Evolutionary conservation across 106 monocot species (phyloP).

Genomic region (Acorus calamus): DNA sequence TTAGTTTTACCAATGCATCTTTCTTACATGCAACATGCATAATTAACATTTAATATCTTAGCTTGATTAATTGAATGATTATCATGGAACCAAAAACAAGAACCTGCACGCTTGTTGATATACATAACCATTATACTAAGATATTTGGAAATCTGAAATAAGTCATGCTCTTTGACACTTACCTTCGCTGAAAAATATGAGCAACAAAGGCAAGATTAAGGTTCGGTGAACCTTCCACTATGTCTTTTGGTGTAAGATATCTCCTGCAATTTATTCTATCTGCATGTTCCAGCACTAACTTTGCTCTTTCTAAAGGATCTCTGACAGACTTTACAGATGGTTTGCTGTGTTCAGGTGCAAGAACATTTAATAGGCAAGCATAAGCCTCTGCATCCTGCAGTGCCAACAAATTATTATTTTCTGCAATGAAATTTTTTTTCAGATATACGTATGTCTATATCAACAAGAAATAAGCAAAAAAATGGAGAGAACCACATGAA

Average conservation of each 20-base stretch:
- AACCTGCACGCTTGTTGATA: too few relatives aligned
- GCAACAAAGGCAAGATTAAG: conserved; percentile 93
- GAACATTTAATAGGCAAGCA: conserved; percentile 65
- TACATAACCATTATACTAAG: not conserved
- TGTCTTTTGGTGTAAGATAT: conserved; percentile 84
- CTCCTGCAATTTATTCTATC: conserved; percentile 96
- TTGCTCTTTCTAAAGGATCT: conserved; percentile 67
- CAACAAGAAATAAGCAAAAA: too few relatives aligned
- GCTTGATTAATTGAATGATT: too few relatives aligned
- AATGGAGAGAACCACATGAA: too few relatives aligned
- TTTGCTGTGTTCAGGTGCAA: conserved; percentile 69
- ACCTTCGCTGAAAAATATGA: conserved; percentile 91
- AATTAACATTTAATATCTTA: too few relatives aligned
- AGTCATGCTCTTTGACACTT: not conserved
- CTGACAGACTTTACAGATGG: conserved; percentile 33
- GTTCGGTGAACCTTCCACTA: conserved; percentile 79
- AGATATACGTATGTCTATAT: too few relatives aligned
- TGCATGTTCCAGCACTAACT: conserved; percentile 81
- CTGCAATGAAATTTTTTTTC: too few relatives aligned
- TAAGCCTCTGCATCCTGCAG: conserved; percentile 83
- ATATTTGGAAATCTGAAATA: not conserved
- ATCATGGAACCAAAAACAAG: too few relatives aligned
- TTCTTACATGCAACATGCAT: too few relatives aligned
- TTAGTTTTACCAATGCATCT: too few relatives aligned
- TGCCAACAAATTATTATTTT: not conserved